Evolutionary conservation across 2,329 filamentous ascomycete species (phyloP).

Genomic region (Aspergillus pseudoglaucus): DNA sequence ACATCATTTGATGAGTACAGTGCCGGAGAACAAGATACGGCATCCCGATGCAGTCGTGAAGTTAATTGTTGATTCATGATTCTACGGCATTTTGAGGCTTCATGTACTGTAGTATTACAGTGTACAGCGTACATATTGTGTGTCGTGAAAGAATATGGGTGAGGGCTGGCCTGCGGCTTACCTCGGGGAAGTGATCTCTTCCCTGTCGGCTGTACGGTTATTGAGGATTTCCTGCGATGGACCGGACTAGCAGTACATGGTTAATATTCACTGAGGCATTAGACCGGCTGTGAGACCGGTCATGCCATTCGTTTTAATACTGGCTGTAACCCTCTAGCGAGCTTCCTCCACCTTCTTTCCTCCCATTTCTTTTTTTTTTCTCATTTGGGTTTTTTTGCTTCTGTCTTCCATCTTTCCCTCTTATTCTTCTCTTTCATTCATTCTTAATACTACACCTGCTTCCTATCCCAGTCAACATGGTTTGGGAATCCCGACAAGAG

Average conservation of each 20-base stretch:
- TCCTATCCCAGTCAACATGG: conserved; percentile 13
- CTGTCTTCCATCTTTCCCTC: background rate
- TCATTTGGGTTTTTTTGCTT: too few relatives aligned
- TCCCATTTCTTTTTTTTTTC: too few relatives aligned
- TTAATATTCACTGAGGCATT: too few relatives aligned
- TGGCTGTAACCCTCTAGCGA: too few relatives aligned
- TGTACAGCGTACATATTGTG: too few relatives aligned
- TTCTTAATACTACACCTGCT: background rate
- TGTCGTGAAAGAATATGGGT: background rate
- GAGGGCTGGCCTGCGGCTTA: conserved; percentile 9
- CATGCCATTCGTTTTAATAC: too few relatives aligned
- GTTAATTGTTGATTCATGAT: too few relatives aligned
- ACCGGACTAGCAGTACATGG: too few relatives aligned
- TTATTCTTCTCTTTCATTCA: conserved; percentile 1
- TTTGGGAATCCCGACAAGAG: conserved; percentile 27
- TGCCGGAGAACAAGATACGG: background rate
- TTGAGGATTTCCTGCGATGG: background rate
- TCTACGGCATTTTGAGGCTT: background rate
- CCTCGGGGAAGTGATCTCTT: conserved; percentile 19
- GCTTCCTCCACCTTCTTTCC: too few relatives aligned
- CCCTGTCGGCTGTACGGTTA: conserved; percentile 17
- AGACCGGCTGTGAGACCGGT: too few relatives aligned
- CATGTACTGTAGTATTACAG: background rate
- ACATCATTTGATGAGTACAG: background rate
- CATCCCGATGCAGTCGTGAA: background rate